Evolutionary conservation across 345 rosid species (phyloP).

Genomic region (Brassica cretica): DNA sequence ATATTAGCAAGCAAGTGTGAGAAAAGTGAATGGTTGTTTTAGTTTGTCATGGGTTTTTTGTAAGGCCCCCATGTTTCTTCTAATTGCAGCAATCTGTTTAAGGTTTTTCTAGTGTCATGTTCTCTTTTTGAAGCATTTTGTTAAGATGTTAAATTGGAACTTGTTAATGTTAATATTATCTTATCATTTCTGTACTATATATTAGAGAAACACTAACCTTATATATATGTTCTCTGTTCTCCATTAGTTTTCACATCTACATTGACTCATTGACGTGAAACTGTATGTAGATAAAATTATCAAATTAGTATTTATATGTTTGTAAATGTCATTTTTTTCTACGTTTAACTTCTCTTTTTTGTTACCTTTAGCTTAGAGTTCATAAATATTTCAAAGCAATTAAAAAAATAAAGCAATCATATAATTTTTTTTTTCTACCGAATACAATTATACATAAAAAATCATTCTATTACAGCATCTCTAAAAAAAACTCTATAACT

Average conservation of each 20-base stretch:
- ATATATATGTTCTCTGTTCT: too few relatives aligned
- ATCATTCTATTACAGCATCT: too few relatives aligned
- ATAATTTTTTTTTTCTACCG: too few relatives aligned
- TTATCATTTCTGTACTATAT: neutral
- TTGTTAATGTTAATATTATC: constrained; percentile 15
- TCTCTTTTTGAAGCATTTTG: neutral
- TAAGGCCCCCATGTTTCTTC: constrained; percentile 32
- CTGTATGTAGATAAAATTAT: neutral
- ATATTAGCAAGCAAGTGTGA: constrained; percentile 32
- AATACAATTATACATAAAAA: too few relatives aligned
- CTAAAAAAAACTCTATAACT: too few relatives aligned
- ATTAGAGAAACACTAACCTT: neutral
- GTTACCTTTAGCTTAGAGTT: neutral
- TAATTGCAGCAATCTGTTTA: constrained; percentile 31
- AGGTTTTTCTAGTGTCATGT: neutral
- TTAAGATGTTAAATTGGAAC: constrained; percentile 8
- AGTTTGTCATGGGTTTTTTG: constrained; percentile 31
- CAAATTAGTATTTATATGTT: neutral
- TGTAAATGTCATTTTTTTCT: too few relatives aligned
- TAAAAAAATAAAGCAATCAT: neutral
- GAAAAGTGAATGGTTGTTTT: constrained; percentile 30
- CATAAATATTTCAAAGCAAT: neutral
- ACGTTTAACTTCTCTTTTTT: neutral
- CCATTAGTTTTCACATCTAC: neutral
- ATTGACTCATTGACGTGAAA: neutral